Conservation (phyloP, 495 filamentous ascomycete species). For the Terfezia boudieri region DNA sequence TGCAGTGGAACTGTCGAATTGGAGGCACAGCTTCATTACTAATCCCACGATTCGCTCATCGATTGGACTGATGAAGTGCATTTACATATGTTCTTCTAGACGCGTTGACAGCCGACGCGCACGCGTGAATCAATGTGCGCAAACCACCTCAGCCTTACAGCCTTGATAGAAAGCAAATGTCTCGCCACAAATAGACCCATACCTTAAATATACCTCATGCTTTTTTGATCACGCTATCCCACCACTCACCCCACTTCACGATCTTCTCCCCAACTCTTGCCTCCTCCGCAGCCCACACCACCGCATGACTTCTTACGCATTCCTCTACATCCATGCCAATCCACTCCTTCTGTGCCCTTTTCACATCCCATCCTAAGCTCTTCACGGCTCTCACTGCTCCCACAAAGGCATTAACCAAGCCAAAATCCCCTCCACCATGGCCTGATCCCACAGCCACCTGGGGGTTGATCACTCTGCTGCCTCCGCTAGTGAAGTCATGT, state of each 20-base stretch:
- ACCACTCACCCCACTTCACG: constrained; percentile 62
- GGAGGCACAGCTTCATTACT: too few species aligned
- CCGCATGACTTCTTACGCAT: constrained; percentile 64
- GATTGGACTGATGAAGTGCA: too few species aligned
- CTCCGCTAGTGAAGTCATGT: constrained; percentile 37
- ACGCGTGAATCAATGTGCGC: too few species aligned
- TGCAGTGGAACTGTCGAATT: too few species aligned
- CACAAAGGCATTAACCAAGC: constrained; percentile 58
- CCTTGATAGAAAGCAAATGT: too few species aligned
- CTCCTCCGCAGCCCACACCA: constrained; percentile 88
- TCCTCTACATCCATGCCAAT: constrained; percentile 72
- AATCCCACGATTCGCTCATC: too few species aligned
- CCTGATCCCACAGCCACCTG: constrained; percentile 28
- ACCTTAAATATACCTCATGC: too few species aligned
- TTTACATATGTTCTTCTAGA: too few species aligned
- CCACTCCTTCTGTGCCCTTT: constrained; percentile 48
- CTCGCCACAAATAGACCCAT: too few species aligned
- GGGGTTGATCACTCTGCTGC: constrained; percentile 31
- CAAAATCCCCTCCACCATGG: constrained; percentile 77
- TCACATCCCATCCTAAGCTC: constrained; percentile 39
- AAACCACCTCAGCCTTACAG: too few species aligned
- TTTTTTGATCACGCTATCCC: constrained; percentile 21
- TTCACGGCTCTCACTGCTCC: constrained; percentile 60
- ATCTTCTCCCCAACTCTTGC: constrained; percentile 46
- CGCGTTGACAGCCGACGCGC: too few species aligned